Conservation (phyloP, 106 monocot genomes). For the Dioscorea dumetorum region DNA sequence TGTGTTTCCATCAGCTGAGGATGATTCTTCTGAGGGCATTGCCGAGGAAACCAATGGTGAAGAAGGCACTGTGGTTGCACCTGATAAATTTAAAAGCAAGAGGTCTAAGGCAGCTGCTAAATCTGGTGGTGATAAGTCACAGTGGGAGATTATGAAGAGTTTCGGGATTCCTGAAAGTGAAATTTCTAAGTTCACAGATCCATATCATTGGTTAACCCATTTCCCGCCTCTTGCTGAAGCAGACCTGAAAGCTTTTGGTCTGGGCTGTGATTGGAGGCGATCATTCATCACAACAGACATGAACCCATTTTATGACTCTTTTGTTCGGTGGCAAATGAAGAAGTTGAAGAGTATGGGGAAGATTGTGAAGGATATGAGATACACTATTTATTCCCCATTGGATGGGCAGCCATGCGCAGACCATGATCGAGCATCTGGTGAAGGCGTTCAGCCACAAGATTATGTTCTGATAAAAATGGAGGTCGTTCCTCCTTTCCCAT, state of each 20-base stretch:
- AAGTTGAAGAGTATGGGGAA: constrained; percentile 73
- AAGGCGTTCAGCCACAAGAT: constrained; percentile 88
- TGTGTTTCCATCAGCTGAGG: constrained; percentile 48
- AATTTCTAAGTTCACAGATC: constrained; percentile 68
- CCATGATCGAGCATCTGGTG: constrained; percentile 84
- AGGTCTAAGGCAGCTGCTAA: constrained; percentile 83
- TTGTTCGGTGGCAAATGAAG: constrained; percentile 88
- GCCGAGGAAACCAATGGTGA: constrained; percentile 23
- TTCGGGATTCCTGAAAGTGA: constrained; percentile 62
- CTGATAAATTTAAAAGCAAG: constrained; percentile 86
- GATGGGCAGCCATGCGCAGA: constrained; percentile 98
- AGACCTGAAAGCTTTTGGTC: constrained; percentile 78
- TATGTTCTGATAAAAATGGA: constrained; percentile 90
- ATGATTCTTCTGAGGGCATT: constrained; percentile 17
- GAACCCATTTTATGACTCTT: constrained; percentile 90
- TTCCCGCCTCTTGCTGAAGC: constrained; percentile 85
- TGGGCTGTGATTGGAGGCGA: constrained; percentile 91
- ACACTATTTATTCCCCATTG: constrained; percentile 78
- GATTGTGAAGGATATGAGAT: constrained; percentile 76
- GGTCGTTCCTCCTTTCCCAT: constrained; percentile 63
- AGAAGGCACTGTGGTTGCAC: constrained; percentile 23
- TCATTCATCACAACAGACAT: constrained; percentile 87
- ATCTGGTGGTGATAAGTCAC: constrained; percentile 62
- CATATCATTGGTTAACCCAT: constrained; percentile 62
- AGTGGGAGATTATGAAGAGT: constrained; percentile 93